These are phyloP conservation scores for Pichia heedii DNA, from an alignment of 805 yeast species.

Conservation along the genomic window DNA sequence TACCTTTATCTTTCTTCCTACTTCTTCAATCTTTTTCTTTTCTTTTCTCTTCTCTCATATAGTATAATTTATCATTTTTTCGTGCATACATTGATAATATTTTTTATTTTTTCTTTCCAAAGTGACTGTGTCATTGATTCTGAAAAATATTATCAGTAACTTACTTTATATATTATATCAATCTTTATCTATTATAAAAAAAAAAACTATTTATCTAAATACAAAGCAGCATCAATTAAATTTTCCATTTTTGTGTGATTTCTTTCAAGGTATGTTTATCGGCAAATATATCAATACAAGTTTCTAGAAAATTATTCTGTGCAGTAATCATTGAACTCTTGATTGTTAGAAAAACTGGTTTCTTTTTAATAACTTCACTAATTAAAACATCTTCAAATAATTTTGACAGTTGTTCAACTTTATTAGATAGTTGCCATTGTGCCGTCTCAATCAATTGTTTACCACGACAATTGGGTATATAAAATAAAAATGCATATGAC, in stretches of 20 bases:
- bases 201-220: no score
- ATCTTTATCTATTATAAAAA: no score
- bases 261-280: background rate
- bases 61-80: no score
- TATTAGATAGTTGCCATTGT: slow-evolving; percentile 18
- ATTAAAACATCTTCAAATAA: slow-evolving; percentile 27
- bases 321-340: slow-evolving; percentile 16
- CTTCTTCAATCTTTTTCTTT: background rate
- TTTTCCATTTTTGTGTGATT: background rate
- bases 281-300: slow-evolving; percentile 17
- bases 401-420: slow-evolving; percentile 26
- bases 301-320: slow-evolving; percentile 17
- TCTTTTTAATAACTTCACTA: slow-evolving; percentile 20
- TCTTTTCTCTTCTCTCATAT: background rate
- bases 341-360: slow-evolving; percentile 17
- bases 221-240: no score
- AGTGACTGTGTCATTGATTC: no score
- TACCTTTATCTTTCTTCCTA: background rate
- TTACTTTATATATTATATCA: no score
- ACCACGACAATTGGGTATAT: slow-evolving; percentile 40
- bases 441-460: slow-evolving; percentile 51
- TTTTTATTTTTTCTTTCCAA: no score
- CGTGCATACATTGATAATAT: no score
- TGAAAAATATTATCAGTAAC: no score
- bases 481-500: slow-evolving; percentile 80